Percentiles rank a stretch among this genome's conserved stretches.
Evolutionary conservation across 2,329 filamentous ascomycete genomes (phyloP).

Genomic region (Aschersonia sp.): DNA sequence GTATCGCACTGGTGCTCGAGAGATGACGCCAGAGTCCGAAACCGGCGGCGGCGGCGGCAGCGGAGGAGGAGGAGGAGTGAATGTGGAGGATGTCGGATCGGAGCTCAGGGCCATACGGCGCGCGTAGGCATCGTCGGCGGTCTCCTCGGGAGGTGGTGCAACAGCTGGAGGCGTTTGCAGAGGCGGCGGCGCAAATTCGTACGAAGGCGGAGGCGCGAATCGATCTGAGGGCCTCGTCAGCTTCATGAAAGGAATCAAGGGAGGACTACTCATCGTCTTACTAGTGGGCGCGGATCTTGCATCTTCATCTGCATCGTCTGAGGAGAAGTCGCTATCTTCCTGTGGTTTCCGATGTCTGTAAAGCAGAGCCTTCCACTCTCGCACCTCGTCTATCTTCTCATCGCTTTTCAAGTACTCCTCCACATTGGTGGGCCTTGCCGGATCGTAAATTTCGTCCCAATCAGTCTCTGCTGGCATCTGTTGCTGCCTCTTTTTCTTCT

Average conservation of each 20-base stretch:
- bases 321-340: conserved; percentile 21
- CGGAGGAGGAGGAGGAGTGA: conserved; percentile 14
- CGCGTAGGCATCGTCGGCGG: conserved; percentile 56
- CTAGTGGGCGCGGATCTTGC: conserved; percentile 15
- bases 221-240: conserved; percentile 25
- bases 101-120: conserved; percentile 45
- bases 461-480: conserved; percentile 48
- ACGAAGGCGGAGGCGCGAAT: conserved; percentile 44
- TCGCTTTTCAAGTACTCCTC: conserved; percentile 76
- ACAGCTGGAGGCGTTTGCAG: conserved; percentile 26
- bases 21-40: conserved; percentile 47
- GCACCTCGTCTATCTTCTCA: conserved; percentile 64
- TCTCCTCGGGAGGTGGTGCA: conserved; percentile 39
- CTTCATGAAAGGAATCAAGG: background rate
- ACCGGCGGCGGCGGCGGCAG: conserved; percentile 21
- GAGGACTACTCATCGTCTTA: conserved; percentile 8
- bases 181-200: conserved; percentile 43
- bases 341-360: conserved; percentile 51
- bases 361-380: conserved; percentile 73
- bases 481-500: conserved; percentile 57
- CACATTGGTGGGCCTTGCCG: conserved; percentile 66
- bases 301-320: conserved; percentile 25
- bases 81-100: conserved; percentile 18
- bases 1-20: conserved; percentile 67
- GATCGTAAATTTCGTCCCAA: conserved; percentile 89